These are phyloP conservation scores for Lepidium africanum DNA, from an alignment of 345 rosid species.

Conservation along the genomic window DNA sequence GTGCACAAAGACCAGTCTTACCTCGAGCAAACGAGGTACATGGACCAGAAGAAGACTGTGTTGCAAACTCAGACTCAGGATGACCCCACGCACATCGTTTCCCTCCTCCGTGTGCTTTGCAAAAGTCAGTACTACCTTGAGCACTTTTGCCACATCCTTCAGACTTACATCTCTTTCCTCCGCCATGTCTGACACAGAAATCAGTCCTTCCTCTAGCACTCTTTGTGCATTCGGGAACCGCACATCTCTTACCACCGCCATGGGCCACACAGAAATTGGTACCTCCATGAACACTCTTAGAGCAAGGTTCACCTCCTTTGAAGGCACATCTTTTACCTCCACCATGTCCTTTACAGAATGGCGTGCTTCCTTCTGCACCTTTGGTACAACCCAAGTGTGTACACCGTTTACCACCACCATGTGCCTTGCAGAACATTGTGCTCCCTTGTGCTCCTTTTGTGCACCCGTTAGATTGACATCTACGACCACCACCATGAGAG, in stretches of 20 bases:
- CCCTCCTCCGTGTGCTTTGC: slow-evolving; percentile 99
- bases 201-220: slow-evolving; percentile 97
- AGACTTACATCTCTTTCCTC: slow-evolving; percentile 87
- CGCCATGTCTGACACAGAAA: slow-evolving; percentile 95
- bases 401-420: slow-evolving; percentile 97
- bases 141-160: slow-evolving; percentile 96
- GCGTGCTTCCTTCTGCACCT: slow-evolving; percentile 98
- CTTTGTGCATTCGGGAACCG: slow-evolving; percentile 76
- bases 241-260: slow-evolving; percentile 97
- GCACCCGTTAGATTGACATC: slow-evolving; percentile 78
- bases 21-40: slow-evolving; percentile 88
- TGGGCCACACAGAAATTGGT: slow-evolving; percentile 97
- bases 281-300: slow-evolving; percentile 98
- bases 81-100: slow-evolving; percentile 94
- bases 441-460: slow-evolving; percentile 98
- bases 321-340: slow-evolving; percentile 95
- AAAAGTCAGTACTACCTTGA: slow-evolving; percentile 92
- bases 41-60: slow-evolving; percentile 44
- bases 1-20: slow-evolving; percentile 81
- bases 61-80: slow-evolving; percentile 61
- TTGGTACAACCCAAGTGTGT: slow-evolving; percentile 66
- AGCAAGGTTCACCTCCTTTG: slow-evolving; percentile 66
- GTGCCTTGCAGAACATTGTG: slow-evolving; percentile 96
- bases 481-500: slow-evolving; percentile 94
- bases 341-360: slow-evolving; percentile 97